These are phyloP conservation scores for Ceratocystis papillata DNA, from an alignment of 2,329 filamentous ascomycete species.

Conservation along the genomic window DNA sequence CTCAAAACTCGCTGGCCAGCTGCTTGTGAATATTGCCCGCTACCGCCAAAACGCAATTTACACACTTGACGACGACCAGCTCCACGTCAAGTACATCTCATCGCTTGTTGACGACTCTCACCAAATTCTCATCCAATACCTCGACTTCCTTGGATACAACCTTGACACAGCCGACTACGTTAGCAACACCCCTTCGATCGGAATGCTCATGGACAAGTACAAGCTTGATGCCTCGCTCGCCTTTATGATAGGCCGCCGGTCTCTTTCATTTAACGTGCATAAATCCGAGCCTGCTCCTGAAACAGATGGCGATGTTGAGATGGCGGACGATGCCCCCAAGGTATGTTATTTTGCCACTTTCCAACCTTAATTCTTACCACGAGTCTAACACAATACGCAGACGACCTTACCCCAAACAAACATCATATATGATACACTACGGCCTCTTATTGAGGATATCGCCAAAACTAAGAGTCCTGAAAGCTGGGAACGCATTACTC, in stretches of 20 bases:
- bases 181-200: constrained; percentile 61
- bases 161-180: constrained; percentile 68
- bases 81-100: constrained; percentile 79
- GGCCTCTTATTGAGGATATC: constrained; percentile 61
- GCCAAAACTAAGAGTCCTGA: constrained; percentile 49
- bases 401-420: background rate
- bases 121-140: constrained; percentile 71
- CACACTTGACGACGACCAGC: constrained; percentile 56
- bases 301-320: constrained; percentile 22
- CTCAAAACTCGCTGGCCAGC: constrained; percentile 64
- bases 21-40: constrained; percentile 84
- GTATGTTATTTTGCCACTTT: background rate
- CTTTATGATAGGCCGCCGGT: constrained; percentile 70
- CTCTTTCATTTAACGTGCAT: constrained; percentile 54
- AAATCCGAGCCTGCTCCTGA: constrained; percentile 12
- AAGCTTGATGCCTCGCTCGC: constrained; percentile 70
- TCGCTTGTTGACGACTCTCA: constrained; percentile 87
- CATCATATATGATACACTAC: constrained; percentile 37
- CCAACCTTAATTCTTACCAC: background rate
- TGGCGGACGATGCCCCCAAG: constrained; percentile 22
- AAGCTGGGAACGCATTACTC: constrained; percentile 59
- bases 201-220: constrained; percentile 63
- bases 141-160: constrained; percentile 78
- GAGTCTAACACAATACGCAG: background rate
- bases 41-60: constrained; percentile 81